phyloP scores from a whole-genome alignment of 768 basidiomycete genomes.

The Boletus sp. region DNA sequence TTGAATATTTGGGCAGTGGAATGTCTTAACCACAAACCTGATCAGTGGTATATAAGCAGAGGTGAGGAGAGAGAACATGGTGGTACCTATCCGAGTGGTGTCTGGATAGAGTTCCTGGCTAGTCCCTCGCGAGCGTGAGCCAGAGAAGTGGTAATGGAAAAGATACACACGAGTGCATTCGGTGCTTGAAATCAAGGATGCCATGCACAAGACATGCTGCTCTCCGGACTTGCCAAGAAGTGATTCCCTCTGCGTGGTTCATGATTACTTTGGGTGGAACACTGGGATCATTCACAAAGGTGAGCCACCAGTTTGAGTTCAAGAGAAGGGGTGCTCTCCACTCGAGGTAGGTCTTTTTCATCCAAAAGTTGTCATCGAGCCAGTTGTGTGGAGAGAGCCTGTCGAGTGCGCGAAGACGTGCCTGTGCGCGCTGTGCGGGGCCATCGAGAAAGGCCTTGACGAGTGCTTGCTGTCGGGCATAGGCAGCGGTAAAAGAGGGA shows the following conservation, averaged over 20 bases:
- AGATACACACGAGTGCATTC: slow-evolving; percentile 54
- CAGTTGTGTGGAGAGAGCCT: slow-evolving; percentile 83
- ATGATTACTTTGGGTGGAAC: slow-evolving; percentile 45
- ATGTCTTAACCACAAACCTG: slow-evolving; percentile 64
- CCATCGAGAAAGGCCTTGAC: slow-evolving; percentile 15
- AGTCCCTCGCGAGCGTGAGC: slow-evolving; percentile 7
- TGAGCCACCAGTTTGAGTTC: slow-evolving; percentile 96
- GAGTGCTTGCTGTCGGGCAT: slow-evolving; percentile 18
- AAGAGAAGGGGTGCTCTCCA: slow-evolving; percentile 82
- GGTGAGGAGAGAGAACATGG: background rate
- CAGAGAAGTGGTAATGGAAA: background rate
- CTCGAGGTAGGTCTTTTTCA: slow-evolving; percentile 81
- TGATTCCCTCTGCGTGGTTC: slow-evolving; percentile 39
- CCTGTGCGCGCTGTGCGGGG: slow-evolving; percentile 18
- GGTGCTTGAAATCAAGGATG: slow-evolving; percentile 67
- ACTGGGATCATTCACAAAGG: slow-evolving; percentile 69
- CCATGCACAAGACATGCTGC: slow-evolving; percentile 80
- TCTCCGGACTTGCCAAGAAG: slow-evolving; percentile 80
- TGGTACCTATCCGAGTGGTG: slow-evolving; percentile 63
- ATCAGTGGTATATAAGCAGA: background rate
- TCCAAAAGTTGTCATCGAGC: slow-evolving; percentile 94
- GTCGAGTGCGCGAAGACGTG: slow-evolving; percentile 61
- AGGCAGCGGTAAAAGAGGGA: slow-evolving; percentile 36
- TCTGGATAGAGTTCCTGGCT: slow-evolving; percentile 72
- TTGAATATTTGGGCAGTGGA: slow-evolving; percentile 67